Conservation (phyloP, 2,329 filamentous ascomycete genomes). For the Verticillium albo-atrum region DNA sequence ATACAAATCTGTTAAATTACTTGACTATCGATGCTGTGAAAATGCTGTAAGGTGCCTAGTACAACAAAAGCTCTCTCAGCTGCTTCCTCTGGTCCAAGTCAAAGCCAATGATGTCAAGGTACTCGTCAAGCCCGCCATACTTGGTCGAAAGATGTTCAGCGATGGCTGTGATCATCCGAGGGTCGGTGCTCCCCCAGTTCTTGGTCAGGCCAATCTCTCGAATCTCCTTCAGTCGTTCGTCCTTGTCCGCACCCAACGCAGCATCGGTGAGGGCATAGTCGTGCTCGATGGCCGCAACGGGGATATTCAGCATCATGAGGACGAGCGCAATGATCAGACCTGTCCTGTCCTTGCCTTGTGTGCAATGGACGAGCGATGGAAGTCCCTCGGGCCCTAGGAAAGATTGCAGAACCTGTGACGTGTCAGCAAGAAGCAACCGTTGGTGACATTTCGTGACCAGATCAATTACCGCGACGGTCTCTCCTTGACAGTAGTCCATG, state of each 20-base stretch:
- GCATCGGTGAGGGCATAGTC: slow-evolving; percentile 69
- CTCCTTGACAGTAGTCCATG: slow-evolving; percentile 60
- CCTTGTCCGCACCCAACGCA: slow-evolving; percentile 55
- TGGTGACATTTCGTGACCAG: not conserved
- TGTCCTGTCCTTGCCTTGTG: slow-evolving; percentile 83
- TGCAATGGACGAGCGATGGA: slow-evolving; percentile 75
- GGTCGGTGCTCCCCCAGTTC: slow-evolving; percentile 66
- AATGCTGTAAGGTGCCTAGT: slow-evolving; percentile 26
- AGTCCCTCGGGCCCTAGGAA: slow-evolving; percentile 44
- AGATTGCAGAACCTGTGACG: slow-evolving; percentile 39
- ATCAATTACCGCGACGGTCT: slow-evolving; percentile 44
- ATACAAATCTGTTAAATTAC: not conserved
- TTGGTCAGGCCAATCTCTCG: slow-evolving; percentile 64
- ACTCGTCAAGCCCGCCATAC: slow-evolving; percentile 64
- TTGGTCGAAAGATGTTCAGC: slow-evolving; percentile 50
- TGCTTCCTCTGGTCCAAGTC: slow-evolving; percentile 31
- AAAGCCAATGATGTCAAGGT: slow-evolving; percentile 62
- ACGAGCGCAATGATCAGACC: slow-evolving; percentile 67
- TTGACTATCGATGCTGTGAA: not conserved
- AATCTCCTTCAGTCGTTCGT: slow-evolving; percentile 64
- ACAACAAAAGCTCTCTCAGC: slow-evolving; percentile 37
- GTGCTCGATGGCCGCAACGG: slow-evolving; percentile 54
- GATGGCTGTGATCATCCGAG: slow-evolving; percentile 58
- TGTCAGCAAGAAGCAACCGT: too few relatives aligned
- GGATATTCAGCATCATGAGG: slow-evolving; percentile 58